Base-by-base conservation (phyloP, 306 rosid genomes). In the Cucurbita argyrosperma region DNA sequence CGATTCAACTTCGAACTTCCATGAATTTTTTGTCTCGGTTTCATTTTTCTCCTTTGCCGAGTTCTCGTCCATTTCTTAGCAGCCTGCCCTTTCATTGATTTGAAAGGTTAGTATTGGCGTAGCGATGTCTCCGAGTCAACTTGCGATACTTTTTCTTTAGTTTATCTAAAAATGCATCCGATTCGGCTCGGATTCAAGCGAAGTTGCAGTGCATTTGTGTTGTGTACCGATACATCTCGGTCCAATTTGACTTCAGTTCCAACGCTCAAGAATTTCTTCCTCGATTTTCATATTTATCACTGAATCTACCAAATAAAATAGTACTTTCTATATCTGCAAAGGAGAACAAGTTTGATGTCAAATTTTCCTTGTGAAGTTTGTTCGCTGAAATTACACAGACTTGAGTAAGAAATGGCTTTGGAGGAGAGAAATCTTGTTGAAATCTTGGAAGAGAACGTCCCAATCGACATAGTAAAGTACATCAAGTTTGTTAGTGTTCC, bases 401-500 rank as follows among this genome's bases (percentile, higher is more conserved):
- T 66, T 19, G 37, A 40, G 14, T n/a, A 54, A 74, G 39, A 60
- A 61, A 92, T 92, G 96, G 87, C 87, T 58, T 71, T 74, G n/a
- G 94, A 89, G 77, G 90, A 81, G 56, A 86, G 79, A 61, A 80
- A 79, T 67, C 84, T 93, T 0, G 84, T 90, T 62, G 98, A 93
- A 76, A 89, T 93, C 59, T 82, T 90, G 76, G 96, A 88, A 78
- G 89, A 80, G 71, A 75, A 23, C 8, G 81, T 40, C 54, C 78
- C 81, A 15, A 76, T 90, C 51, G 96, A 90, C 55, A 55, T 87
- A 71, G 84, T 86, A 56, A 90, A 78, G 71, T 89, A 89, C 79
- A 89, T 88, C 64, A 84, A 76, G 57, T 85, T 77, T 77, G 97
- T 90, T 26, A 84, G 89, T 58, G 90, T 89, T 11, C 94, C 94